Base-by-base conservation (phyloP, 2,329 filamentous ascomycete species). In the Ceratocystis cubensis region DNA sequence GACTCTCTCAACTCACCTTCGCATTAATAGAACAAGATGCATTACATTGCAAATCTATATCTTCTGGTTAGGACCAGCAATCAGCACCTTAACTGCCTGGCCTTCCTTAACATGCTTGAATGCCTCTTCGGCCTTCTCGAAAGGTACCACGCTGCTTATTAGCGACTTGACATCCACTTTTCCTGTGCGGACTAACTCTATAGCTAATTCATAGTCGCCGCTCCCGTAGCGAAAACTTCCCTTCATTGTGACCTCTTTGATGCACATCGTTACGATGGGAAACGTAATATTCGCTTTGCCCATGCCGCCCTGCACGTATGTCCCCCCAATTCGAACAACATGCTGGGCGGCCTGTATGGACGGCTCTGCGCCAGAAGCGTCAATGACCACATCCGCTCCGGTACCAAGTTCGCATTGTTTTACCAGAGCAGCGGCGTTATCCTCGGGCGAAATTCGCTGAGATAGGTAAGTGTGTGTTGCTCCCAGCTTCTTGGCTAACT, bases 201-300 rank as follows among this genome's bases (percentile, higher is more conserved):
- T 81, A 3, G 91, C 91, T 5, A 92, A 83, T 74, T 86, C 83
- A 76, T 96, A 97, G 76, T 96, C 93, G 22, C 92, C 92, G 65
- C 85, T 83, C 2, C 87, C 87, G 76, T 97, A 97, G 48, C 93
- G 84, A 81, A 97, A 97, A 69, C 87, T 92, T 25, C 93, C 93
- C 73, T 88, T 89, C 61, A 89, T 82, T 10, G 87, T 95, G 64
- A 96, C 80, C 79, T 97, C 93, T 79, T 96, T 96, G 63, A 86
- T 82, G 75, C 91, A 95, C 73, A 95, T 81, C 4, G 89, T 88
- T 83, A 93, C 89, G 74, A 97, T 96, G 64, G 93, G 93, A 79
- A 96, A 96, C 7, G 77, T 88, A 75, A 96, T 92, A 73, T 96
- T 89, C 48, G 85, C 76, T 74, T 88, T 88, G 73, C 93, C 93